phyloP scores from a whole-genome alignment of 768 basidiomycete species.

The Symmetrospora coprosmae region DNA sequence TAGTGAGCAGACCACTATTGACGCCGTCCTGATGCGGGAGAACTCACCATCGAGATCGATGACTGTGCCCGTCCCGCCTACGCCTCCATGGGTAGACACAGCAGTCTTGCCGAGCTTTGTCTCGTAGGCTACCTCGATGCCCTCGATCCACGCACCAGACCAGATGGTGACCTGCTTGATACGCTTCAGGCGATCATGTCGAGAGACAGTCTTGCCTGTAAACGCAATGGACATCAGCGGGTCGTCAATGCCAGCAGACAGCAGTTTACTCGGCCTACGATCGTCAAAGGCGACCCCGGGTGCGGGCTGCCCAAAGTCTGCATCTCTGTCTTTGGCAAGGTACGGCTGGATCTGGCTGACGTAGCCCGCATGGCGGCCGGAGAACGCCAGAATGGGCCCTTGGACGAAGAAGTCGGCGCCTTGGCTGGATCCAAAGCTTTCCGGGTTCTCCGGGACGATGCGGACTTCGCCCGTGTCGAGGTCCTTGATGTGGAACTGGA shows the following conservation, averaged over 20 bases:
- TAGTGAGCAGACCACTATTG: not conserved
- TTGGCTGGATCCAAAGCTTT: not conserved
- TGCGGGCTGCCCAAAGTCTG: not conserved
- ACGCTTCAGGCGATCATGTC: not conserved
- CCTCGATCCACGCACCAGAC: conserved; percentile 5
- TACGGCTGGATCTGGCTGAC: conserved; percentile 14
- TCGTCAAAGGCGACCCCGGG: conserved; percentile 3
- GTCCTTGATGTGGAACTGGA: conserved; percentile 15
- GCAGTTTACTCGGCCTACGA: not conserved
- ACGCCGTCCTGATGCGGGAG: not conserved
- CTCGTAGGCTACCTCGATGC: not conserved
- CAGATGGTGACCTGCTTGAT: not conserved
- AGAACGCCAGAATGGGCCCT: conserved; percentile 5
- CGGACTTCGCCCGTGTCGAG: not conserved
- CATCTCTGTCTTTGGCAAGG: not conserved
- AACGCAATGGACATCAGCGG: too few relatives aligned
- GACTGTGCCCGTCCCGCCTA: not conserved
- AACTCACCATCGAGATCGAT: not conserved
- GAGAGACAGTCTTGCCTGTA: not conserved
- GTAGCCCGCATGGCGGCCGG: conserved; percentile 1
- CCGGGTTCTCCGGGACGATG: conserved; percentile 4
- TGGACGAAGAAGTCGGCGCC: conserved; percentile 14
- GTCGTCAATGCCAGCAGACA: too few relatives aligned
- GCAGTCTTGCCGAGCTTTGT: not conserved
- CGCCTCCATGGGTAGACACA: not conserved